These are phyloP conservation scores for Gossypium gossypioides DNA, from an alignment of 441 rosid genomes.

Conservation along the genomic window DNA sequence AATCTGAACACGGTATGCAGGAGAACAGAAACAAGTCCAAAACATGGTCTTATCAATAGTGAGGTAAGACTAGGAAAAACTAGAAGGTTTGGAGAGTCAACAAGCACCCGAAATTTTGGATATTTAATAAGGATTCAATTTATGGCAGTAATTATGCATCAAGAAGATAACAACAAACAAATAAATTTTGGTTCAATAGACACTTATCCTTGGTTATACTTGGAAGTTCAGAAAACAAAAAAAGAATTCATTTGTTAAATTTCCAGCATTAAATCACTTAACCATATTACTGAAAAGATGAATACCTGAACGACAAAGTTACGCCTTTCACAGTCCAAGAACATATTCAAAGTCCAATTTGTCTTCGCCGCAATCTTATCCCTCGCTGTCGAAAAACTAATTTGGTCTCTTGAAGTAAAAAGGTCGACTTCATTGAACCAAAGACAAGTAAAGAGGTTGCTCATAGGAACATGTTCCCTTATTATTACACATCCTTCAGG, in stretches of 20 bases:
- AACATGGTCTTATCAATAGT: background rate
- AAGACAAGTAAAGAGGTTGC: constrained; percentile 86
- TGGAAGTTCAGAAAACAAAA: background rate
- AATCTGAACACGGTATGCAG: background rate
- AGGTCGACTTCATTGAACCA: constrained; percentile 96
- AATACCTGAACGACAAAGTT: constrained; percentile 93
- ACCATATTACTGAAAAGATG: background rate
- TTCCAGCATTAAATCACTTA: background rate
- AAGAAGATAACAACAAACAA: too few relatives aligned
- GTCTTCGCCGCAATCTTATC: constrained; percentile 69
- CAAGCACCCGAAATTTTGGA: background rate
- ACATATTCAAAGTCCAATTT: constrained; percentile 84
- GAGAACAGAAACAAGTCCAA: background rate
- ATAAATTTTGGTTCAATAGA: too few relatives aligned
- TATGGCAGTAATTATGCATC: background rate
- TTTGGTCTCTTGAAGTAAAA: constrained; percentile 88
- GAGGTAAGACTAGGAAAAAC: background rate
- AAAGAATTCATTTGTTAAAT: background rate
- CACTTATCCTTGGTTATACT: too few relatives aligned
- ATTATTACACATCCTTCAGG: constrained; percentile 98
- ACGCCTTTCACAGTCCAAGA: constrained; percentile 90
- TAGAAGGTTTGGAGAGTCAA: background rate
- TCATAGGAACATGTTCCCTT: constrained; percentile 85
- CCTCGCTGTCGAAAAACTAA: constrained; percentile 81
- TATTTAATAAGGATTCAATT: background rate